These are phyloP conservation scores for Arabidopsis arenosa DNA, from an alignment of 345 rosid genomes.

Conservation along the genomic window DNA sequence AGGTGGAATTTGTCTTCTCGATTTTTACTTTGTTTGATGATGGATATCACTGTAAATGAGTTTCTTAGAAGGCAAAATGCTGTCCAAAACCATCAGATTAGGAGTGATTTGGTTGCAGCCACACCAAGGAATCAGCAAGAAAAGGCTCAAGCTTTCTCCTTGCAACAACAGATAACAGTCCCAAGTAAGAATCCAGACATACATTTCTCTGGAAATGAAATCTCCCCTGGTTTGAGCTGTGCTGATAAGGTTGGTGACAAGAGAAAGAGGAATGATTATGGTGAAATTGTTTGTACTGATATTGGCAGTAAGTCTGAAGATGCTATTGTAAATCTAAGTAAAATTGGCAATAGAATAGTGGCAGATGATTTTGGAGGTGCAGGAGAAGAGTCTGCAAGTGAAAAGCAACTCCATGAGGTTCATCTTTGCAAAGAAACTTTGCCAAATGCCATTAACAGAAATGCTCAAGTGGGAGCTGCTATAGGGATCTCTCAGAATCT, in stretches of 20 bases:
- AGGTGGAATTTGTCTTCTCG: neutral
- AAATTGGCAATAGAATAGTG: neutral
- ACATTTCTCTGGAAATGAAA: neutral
- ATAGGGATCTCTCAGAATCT: neutral
- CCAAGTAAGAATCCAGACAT: conserved; percentile 12
- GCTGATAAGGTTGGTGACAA: neutral
- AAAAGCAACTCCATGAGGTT: conserved; percentile 6
- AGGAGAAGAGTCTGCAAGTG: conserved; percentile 2
- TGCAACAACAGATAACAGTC: neutral
- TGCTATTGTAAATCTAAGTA: conserved; percentile 40
- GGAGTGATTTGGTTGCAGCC: neutral
- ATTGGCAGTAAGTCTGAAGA: conserved; percentile 50
- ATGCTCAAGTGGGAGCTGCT: neutral
- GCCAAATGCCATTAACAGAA: neutral
- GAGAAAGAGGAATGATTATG: conserved; percentile 43
- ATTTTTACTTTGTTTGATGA: neutral
- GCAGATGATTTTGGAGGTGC: neutral
- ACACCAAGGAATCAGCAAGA: neutral
- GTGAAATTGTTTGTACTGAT: conserved; percentile 1
- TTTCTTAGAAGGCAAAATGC: no score
- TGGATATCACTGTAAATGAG: no score
- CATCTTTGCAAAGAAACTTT: neutral
- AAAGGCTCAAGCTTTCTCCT: neutral
- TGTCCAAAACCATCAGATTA: neutral
- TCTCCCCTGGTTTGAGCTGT: neutral